Evolutionary conservation across 163 green algal genomes (phyloP).

Genomic region (Picocystis sp.): DNA sequence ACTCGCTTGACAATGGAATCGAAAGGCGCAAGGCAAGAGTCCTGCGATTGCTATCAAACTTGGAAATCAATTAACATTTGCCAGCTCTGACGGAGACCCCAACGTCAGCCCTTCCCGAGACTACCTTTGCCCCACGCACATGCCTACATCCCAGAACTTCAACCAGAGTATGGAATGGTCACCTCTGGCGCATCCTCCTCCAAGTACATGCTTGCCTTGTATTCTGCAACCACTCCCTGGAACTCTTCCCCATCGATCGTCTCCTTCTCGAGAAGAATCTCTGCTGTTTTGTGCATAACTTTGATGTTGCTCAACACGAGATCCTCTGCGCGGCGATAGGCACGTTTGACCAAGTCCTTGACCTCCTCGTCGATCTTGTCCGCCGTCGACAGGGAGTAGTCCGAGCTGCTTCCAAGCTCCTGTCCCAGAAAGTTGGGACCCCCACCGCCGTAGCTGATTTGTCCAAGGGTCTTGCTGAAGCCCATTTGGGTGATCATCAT

Average conservation of each 20-base stretch:
- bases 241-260: constrained; percentile 97
- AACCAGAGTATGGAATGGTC: constrained; percentile 48
- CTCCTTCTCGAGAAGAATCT: constrained; percentile 91
- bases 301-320: constrained; percentile 78
- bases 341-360: constrained; percentile 73
- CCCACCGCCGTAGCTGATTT: constrained; percentile 49
- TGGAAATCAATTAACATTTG: too few species aligned
- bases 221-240: constrained; percentile 68
- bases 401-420: constrained; percentile 16
- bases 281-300: constrained; percentile 74
- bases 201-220: constrained; percentile 64
- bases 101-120: too few species aligned
- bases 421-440: constrained; percentile 75
- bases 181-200: constrained; percentile 43
- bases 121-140: too few species aligned
- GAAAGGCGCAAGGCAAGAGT: too few species aligned
- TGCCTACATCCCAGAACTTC: too few species aligned
- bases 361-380: constrained; percentile 9
- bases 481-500: constrained; percentile 95
- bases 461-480: constrained; percentile 83
- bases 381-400: constrained; percentile 4
- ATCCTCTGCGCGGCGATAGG: constrained; percentile 92
- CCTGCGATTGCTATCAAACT: too few species aligned
- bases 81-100: too few species aligned
- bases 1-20: too few species aligned